phyloP scores from a whole-genome alignment of 805 yeast species.

The Candida hungchunana region DNA sequence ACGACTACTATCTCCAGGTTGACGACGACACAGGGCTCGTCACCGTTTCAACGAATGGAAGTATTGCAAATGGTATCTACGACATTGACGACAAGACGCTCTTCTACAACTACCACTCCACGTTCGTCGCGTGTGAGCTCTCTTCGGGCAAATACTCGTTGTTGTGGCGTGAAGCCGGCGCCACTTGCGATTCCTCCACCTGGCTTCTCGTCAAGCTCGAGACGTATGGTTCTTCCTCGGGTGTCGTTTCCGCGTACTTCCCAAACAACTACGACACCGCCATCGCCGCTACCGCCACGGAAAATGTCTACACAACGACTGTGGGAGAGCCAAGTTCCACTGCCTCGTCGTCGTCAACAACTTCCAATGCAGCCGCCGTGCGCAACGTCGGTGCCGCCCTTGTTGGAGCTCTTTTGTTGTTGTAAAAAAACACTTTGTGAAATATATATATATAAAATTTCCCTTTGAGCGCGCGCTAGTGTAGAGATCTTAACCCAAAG shows the following conservation, averaged over 20 bases:
- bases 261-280: constrained; percentile 18
- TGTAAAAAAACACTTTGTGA: background rate
- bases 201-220: constrained; percentile 20
- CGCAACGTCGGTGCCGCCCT: constrained; percentile 7
- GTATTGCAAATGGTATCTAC: constrained; percentile 16
- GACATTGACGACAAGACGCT: constrained; percentile 9
- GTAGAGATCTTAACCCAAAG: no score
- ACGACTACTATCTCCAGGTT: constrained; percentile 8
- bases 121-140: constrained; percentile 22
- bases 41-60: constrained; percentile 4
- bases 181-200: constrained; percentile 18
- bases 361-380: constrained; percentile 7
- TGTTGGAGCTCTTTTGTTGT: constrained; percentile 5
- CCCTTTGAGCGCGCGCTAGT: no score
- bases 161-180: constrained; percentile 23
- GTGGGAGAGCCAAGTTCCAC: constrained; percentile 9
- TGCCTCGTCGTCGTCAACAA: constrained; percentile 1
- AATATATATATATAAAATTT: background rate
- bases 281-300: constrained; percentile 22
- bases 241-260: constrained; percentile 10
- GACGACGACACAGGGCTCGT: constrained; percentile 16
- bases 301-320: constrained; percentile 20
- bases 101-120: constrained; percentile 19
- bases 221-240: constrained; percentile 9
- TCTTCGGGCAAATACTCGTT: constrained; percentile 12